Evolutionary conservation across 805 yeast genomes (phyloP).

Genomic region (Pichia kluyveri): DNA sequence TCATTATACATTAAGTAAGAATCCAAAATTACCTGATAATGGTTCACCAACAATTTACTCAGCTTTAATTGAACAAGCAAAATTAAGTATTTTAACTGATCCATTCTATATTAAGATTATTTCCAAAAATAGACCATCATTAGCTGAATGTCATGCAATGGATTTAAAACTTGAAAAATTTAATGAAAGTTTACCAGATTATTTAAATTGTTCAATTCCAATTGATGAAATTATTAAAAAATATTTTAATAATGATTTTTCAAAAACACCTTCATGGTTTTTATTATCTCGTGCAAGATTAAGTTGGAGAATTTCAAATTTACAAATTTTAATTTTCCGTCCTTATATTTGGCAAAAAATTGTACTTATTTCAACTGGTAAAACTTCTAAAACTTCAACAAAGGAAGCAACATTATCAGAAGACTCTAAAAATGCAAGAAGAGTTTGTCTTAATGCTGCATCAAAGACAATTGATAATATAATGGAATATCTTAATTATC

Average conservation of each 20-base stretch:
- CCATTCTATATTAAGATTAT: conserved; percentile 39
- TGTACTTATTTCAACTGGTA: conserved; percentile 12
- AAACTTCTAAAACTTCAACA: conserved; percentile 9
- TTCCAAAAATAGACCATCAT: conserved; percentile 38
- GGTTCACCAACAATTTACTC: conserved; percentile 48
- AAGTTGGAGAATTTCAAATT: conserved; percentile 49
- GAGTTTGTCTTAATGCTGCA: conserved; percentile 42
- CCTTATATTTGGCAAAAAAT: conserved; percentile 47
- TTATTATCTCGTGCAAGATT: conserved; percentile 42
- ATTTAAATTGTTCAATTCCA: conserved; percentile 34
- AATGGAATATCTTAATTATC: conserved; percentile 26
- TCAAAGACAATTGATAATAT: conserved; percentile 45
- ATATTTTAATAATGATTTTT: conserved; percentile 12
- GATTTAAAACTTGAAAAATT: conserved; percentile 35
- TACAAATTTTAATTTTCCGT: conserved; percentile 46
- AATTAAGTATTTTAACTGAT: conserved; percentile 39
- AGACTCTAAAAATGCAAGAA: conserved; percentile 40
- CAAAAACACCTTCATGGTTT: conserved; percentile 40
- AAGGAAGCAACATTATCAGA: conserved; percentile 19
- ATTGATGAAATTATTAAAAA: conserved; percentile 13
- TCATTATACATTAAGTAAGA: conserved; percentile 6
- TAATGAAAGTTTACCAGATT: conserved; percentile 34
- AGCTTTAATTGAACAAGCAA: conserved; percentile 47
- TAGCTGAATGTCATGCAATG: conserved; percentile 41
- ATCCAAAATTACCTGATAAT: conserved; percentile 15